Base-by-base conservation (phyloP, 306 rosid species). In the Rubus parviflorus region DNA sequence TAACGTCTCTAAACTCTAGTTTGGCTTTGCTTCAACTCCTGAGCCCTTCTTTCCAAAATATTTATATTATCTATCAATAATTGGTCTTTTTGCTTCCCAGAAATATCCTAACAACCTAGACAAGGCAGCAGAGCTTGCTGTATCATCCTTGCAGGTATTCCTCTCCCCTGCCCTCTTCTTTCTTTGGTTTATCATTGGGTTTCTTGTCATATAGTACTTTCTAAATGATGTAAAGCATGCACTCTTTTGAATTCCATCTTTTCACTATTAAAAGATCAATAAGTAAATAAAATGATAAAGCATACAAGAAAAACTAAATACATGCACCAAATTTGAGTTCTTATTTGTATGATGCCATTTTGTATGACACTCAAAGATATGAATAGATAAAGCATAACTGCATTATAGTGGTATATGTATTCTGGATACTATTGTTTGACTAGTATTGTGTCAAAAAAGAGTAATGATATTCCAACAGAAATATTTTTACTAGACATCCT, bases 51-150 rank as follows among this genome's bases (percentile, higher is more conserved):
- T 22, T 69, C 57, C 20, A n/a, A 17, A 41, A 41, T 38, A 73
- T 67, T 47, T 64, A 16, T 89, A 43, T 72, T 89, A 43, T 72
- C 68, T 47, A 49, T 76, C 52, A 40, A 60, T 68, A 68, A 20
- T 61, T 40, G 68, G 66, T 73, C 41, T 52, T 74, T 72, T 2
- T 84, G 75, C 17, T 73, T 72, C 81, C 61, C 85, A 93, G 98
- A 93, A 87, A 93, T 91, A 89, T 75, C 89, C 87, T 2, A 85
- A 91, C 72, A 78, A 82, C 85, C 90, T 93, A 51, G 89, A 79
- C 73, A 85, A 81, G 75, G 97, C 94, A 38, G 94, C 97, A 1
- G 97, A 93, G 88, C 97, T 90, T 80, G 90, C 98, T 7, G 98
- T 91, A 43, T 88, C 98, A 70, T 84, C 93, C 78, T 75, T 93